phyloP scores from a whole-genome alignment of 2,329 filamentous ascomycete species.

The Fusarium marasasianum region DNA sequence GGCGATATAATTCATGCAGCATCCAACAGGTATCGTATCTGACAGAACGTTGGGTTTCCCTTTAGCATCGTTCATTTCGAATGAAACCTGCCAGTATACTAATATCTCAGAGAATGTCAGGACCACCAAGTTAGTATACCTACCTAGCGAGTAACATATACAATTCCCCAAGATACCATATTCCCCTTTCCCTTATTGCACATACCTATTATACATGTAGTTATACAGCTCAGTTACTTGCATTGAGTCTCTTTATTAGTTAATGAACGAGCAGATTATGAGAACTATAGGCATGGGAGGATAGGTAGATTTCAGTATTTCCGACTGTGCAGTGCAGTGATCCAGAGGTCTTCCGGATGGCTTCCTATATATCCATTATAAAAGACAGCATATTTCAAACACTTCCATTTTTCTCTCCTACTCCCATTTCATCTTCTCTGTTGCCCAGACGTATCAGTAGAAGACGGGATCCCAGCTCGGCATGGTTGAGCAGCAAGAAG shows the following conservation, averaged over 20 bases:
- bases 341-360: not conserved
- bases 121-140: not conserved
- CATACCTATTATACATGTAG: not conserved
- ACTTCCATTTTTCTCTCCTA: not conserved
- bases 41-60: not conserved
- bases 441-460: not conserved
- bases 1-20: not conserved
- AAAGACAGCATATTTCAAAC: not conserved
- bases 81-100: not conserved
- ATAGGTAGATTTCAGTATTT: not conserved
- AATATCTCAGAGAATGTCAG: not conserved
- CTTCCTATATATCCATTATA: not conserved
- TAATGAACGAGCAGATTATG: not conserved
- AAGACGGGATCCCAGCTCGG: not conserved
- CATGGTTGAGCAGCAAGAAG: not conserved
- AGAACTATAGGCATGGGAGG: not conserved
- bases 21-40: not conserved
- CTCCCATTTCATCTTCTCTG: not conserved
- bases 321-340: not conserved
- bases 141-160: not conserved
- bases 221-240: not conserved
- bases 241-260: not conserved
- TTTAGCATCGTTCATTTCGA: not conserved
- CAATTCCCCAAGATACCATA: not conserved
- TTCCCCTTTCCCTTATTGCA: not conserved